Conservation (phyloP, 805 yeast genomes). For the Myxozyma neotropica region DNA sequence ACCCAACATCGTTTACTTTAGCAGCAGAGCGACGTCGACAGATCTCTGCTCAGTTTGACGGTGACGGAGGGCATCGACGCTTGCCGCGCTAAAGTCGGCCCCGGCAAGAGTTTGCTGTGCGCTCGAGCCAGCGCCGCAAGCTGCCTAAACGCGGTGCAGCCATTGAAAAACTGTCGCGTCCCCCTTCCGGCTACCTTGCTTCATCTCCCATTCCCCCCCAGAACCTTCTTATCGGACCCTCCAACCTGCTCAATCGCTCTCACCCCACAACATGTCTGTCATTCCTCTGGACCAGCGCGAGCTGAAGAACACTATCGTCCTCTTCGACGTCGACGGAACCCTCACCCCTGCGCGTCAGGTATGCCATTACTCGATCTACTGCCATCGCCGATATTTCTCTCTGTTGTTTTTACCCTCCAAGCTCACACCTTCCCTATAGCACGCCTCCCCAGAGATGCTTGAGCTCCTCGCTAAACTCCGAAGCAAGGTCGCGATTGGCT, state of each 20-base stretch:
- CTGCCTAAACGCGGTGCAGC: background rate
- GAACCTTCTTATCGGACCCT: background rate
- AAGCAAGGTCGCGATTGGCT: constrained; percentile 92
- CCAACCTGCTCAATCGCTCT: background rate
- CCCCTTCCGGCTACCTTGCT: background rate
- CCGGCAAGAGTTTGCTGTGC: background rate
- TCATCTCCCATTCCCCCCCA: background rate
- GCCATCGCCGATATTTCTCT: background rate
- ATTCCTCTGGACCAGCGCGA: constrained; percentile 72
- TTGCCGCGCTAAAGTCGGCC: no score
- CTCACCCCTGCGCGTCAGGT: constrained; percentile 92
- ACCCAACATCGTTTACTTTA: no score
- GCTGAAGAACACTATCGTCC: constrained; percentile 68
- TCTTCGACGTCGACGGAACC: constrained; percentile 98
- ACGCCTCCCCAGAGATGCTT: constrained; percentile 60
- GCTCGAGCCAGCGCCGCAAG: constrained; percentile 4
- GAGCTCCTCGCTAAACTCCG: constrained; percentile 71
- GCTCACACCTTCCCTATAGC: constrained; percentile 2
- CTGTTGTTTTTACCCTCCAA: no score
- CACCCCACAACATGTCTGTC: constrained; percentile 23
- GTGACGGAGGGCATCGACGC: no score
- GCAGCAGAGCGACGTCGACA: no score
- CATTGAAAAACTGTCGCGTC: background rate
- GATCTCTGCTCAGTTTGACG: no score
- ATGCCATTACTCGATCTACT: background rate